phyloP scores from a whole-genome alignment of 1,284 basidiomycete genomes.

The Golubevia pallescens region DNA sequence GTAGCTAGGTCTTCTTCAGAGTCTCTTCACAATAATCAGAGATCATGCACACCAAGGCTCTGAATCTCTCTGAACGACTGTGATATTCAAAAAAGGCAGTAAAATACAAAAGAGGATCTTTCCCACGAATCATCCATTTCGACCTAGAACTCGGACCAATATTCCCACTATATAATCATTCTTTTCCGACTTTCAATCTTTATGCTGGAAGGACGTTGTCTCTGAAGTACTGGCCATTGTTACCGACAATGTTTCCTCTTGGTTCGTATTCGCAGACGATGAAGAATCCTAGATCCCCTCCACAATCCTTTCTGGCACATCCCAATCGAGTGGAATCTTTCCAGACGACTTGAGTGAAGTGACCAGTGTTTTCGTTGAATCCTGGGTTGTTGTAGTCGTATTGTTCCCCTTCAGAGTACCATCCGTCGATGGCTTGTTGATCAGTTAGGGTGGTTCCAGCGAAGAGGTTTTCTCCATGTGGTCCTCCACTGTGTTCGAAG shows the following conservation, averaged over 20 bases:
- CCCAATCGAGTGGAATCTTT: constrained; percentile 4
- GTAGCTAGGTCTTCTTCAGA: too few species aligned
- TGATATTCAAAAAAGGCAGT: too few species aligned
- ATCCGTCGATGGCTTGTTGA: constrained; percentile 15
- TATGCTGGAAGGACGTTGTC: background rate
- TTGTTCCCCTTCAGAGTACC: constrained; percentile 26
- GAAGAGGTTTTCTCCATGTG: constrained; percentile 36
- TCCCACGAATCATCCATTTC: too few species aligned
- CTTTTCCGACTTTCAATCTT: background rate
- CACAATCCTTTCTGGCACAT: background rate
- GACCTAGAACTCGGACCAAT: background rate
- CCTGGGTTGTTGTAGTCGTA: constrained; percentile 21
- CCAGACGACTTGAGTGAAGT: constrained; percentile 45
- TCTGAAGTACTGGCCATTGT: constrained; percentile 1
- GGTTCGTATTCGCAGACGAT: constrained; percentile 21
- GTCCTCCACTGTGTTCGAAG: constrained; percentile 31
- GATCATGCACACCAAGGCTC: too few species aligned
- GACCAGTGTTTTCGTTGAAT: constrained; percentile 29
- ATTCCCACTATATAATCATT: too few species aligned
- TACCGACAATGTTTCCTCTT: constrained; percentile 24
- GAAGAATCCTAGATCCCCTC: background rate
- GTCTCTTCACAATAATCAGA: too few species aligned
- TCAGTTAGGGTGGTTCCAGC: constrained; percentile 15
- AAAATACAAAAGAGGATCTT: too few species aligned
- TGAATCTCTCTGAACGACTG: too few species aligned